Evolutionary conservation across 2,329 filamentous ascomycete species (phyloP).

Genomic region (Incumbomyces delicatus): DNA sequence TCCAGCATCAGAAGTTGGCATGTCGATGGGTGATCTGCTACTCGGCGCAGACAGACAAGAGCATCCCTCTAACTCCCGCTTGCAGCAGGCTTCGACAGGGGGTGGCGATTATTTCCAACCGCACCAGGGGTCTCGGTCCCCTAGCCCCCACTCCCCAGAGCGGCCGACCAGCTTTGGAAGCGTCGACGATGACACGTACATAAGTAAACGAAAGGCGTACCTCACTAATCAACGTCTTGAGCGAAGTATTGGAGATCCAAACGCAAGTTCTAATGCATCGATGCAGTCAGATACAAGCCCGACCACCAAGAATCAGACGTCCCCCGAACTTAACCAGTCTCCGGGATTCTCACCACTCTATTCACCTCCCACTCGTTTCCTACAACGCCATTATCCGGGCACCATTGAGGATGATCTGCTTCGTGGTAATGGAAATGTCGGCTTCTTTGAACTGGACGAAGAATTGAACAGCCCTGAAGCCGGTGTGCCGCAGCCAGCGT

Average conservation of each 20-base stretch:
- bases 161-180: neutral
- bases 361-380: neutral
- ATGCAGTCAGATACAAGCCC: too few relatives aligned
- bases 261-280: neutral
- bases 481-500: conserved; percentile 6
- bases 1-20: neutral
- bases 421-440: conserved; percentile 15
- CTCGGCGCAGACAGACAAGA: neutral
- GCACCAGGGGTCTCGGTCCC: neutral
- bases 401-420: conserved; percentile 5
- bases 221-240: neutral
- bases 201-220: neutral
- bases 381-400: neutral
- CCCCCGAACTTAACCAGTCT: neutral
- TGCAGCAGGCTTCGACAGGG: too few relatives aligned
- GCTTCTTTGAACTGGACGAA: conserved; percentile 21
- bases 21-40: conserved; percentile 6
- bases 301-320: neutral
- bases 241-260: neutral
- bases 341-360: neutral
- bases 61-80: neutral
- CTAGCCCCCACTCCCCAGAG: neutral
- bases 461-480: conserved; percentile 17
- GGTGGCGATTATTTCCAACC: neutral
- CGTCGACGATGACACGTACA: neutral